These are phyloP conservation scores for Sugiyamaella xylanicola DNA, from an alignment of 1,139 yeast species.

Conservation along the genomic window DNA sequence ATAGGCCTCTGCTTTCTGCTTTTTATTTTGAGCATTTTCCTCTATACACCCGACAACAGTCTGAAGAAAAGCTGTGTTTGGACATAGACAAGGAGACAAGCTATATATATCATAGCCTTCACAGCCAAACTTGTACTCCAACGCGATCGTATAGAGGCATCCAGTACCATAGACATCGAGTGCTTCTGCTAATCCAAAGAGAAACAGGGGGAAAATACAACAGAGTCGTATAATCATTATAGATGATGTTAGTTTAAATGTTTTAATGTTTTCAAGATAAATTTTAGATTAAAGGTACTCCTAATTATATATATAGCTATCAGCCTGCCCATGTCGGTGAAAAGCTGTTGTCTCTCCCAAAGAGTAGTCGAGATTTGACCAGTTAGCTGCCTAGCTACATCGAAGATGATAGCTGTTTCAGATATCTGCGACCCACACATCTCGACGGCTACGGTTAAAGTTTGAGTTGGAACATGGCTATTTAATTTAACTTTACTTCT, in stretches of 20 bases:
- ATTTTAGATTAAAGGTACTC: neutral
- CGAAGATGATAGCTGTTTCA: neutral
- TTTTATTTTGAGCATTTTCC: neutral
- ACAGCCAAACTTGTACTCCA: conserved; percentile 19
- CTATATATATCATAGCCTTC: neutral
- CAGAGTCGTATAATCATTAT: neutral
- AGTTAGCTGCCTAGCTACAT: neutral
- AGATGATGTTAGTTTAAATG: neutral
- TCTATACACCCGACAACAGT: conserved; percentile 24
- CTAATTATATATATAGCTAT: neutral
- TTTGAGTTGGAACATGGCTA: neutral
- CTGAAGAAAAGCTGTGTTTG: conserved; percentile 18
- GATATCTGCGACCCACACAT: neutral
- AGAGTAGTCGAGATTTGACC: neutral
- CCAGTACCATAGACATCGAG: conserved; percentile 19
- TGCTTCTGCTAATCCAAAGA: neutral
- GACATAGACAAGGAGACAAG: conserved; percentile 21
- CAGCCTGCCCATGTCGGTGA: too few relatives aligned
- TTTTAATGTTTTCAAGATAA: neutral
- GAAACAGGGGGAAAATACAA: neutral
- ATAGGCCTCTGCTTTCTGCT: conserved; percentile 6
- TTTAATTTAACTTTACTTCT: neutral
- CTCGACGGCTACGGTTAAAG: neutral
- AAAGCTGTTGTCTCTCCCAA: neutral
- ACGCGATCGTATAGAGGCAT: conserved; percentile 12